Evolutionary conservation across 768 basidiomycete species (phyloP), one percentile per base, ranked within the genome.

Genomic region (Mycena kentingensis): DNA sequence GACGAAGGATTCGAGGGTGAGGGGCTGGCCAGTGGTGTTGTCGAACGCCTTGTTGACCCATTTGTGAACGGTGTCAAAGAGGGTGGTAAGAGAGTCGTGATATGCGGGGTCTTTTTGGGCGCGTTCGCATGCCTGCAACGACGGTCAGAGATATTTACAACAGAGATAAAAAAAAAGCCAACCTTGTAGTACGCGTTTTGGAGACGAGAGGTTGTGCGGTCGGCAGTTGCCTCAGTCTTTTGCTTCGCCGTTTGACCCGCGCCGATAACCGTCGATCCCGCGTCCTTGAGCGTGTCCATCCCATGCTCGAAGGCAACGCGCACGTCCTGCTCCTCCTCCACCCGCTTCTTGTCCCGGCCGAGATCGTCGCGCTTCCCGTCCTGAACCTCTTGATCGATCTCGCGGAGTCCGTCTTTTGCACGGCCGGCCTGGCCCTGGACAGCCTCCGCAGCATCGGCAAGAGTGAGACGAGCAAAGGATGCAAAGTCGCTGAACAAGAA

Each of bases 361-460:
- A 82, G 61, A 21, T 74, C 66, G 56, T 83, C 82, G 41, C 85
- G 72, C 62, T 85, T 73, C 4, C 87, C 87, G 2, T 76, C 70
- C 57, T 84, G 78, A 0, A 88, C 80, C 31, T 81, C 80, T 6
- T 73, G 63, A 47, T 89, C 87, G 3, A 83, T 67, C 5, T 75
- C 67, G 15, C 85, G 73, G 3, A 90, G 67, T 16, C 66, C 69
- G 28, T 81, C 70, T 49, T 85, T 86, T 0, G 82, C 76, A 2
- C 61, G 55, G 3, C 73, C 69, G 0, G 86, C 88, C 45, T 75
- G 72, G 0, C 65, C 60, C 57, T 87, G 81, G 18, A 88, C 52
- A 16, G 77, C 66, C 46, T 85, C 85, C 1, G 86, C 85, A 0
- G 81, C 77, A 49, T 89, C 85, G 0, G 87, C 85, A 37, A 88